These are phyloP conservation scores for Nakazawaea pomicola DNA, from an alignment of 805 yeast genomes.

Conservation along the genomic window DNA sequence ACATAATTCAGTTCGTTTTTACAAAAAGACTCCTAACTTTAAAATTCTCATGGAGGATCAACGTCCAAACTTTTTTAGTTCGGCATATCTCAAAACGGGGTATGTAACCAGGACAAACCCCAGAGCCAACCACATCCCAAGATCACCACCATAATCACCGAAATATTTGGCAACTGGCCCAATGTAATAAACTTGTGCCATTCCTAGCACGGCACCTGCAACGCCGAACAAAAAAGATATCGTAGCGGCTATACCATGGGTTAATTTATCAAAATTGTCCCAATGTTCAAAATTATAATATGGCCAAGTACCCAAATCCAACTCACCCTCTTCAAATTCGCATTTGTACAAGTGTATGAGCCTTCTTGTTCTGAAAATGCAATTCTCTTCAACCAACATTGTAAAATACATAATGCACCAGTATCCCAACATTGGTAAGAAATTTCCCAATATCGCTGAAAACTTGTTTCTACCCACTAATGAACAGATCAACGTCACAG, in stretches of 20 bases:
- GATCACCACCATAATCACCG: conserved; percentile 71
- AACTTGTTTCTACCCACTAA: conserved; percentile 73
- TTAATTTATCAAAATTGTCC: conserved; percentile 56
- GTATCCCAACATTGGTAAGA: conserved; percentile 87
- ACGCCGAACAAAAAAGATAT: conserved; percentile 64
- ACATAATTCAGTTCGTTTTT: too few relatives aligned
- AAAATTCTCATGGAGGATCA: too few relatives aligned
- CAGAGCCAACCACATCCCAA: conserved; percentile 77
- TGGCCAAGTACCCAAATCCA: conserved; percentile 16
- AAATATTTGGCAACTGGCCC: conserved; percentile 67
- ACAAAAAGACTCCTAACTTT: too few relatives aligned
- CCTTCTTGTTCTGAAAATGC: conserved; percentile 54
- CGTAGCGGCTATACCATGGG: conserved; percentile 70
- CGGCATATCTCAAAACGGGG: conserved; percentile 62
- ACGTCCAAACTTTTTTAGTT: conserved; percentile 51
- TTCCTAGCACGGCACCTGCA: conserved; percentile 80
- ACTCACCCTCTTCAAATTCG: conserved; percentile 32
- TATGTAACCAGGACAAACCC: conserved; percentile 63
- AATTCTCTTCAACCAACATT: conserved; percentile 67
- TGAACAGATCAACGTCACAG: conserved; percentile 62
- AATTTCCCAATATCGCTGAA: conserved; percentile 68
- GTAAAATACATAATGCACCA: conserved; percentile 82
- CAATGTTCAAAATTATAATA: conserved; percentile 72
- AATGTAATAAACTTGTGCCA: conserved; percentile 80
- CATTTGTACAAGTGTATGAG: conserved; percentile 36